phyloP scores from a whole-genome alignment of 768 basidiomycete genomes.

The Roridomyces roridus region DNA sequence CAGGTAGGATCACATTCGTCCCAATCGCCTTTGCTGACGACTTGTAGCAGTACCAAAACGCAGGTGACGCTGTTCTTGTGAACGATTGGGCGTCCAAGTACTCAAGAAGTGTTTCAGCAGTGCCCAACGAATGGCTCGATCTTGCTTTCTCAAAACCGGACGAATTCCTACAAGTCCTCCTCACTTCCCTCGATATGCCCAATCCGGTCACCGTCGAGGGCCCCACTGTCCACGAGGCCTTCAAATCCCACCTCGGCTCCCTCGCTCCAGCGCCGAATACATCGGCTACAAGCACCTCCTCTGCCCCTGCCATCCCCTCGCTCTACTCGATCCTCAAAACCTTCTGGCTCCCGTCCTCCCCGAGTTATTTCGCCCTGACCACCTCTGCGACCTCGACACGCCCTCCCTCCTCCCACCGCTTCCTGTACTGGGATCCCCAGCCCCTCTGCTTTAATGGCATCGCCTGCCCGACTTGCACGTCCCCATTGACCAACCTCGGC shows the following conservation, averaged over 20 bases:
- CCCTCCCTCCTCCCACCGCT: constrained; percentile 75
- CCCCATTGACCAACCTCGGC: constrained; percentile 68
- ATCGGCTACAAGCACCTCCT: constrained; percentile 5
- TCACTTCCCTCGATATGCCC: constrained; percentile 64
- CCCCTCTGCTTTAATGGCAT: constrained; percentile 86
- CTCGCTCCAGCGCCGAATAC: constrained; percentile 48
- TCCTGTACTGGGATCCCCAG: constrained; percentile 89
- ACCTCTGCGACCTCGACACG: constrained; percentile 69
- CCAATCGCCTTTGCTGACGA: constrained; percentile 40
- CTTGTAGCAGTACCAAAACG: no score
- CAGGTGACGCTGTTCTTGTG: not conserved
- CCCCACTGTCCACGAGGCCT: constrained; percentile 75
- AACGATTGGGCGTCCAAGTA: constrained; percentile 15
- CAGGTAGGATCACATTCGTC: constrained; percentile 32
- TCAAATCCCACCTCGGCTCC: constrained; percentile 76
- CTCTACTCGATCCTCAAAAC: constrained; percentile 82
- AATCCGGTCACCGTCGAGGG: constrained; percentile 67
- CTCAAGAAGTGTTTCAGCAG: constrained; percentile 22
- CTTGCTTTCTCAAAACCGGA: constrained; percentile 62
- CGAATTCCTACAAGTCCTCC: constrained; percentile 60
- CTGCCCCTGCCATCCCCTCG: constrained; percentile 60
- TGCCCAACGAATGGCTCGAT: constrained; percentile 67
- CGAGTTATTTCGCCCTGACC: constrained; percentile 77
- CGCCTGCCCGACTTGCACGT: constrained; percentile 68
- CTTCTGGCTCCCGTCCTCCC: constrained; percentile 84